Conservation (phyloP, 1,139 yeast species). For the Meyerozyma athensensis region DNA sequence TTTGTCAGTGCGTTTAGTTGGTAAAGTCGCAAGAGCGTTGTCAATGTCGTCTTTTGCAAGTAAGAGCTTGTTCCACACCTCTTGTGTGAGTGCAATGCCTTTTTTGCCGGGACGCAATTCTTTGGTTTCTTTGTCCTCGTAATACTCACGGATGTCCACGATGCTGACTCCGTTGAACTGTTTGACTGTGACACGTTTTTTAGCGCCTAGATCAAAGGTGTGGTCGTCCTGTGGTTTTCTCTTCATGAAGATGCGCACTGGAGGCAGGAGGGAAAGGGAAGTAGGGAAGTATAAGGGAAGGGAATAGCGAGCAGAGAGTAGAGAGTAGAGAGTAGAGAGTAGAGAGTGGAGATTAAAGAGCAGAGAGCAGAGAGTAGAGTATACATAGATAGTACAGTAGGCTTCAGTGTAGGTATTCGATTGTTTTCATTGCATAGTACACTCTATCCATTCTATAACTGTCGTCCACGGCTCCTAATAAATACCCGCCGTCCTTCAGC, state of each 20-base stretch:
- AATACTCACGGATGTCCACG: slow-evolving; percentile 80
- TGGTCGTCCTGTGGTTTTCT: slow-evolving; percentile 10
- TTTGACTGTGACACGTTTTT: slow-evolving; percentile 68
- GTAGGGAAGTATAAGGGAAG: neutral
- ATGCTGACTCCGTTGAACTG: slow-evolving; percentile 59
- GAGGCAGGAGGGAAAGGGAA: neutral
- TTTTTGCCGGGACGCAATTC: slow-evolving; percentile 75
- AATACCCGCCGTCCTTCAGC: neutral
- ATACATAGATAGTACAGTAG: no score
- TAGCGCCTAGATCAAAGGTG: slow-evolving; percentile 46
- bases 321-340: no score
- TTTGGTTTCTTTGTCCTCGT: slow-evolving; percentile 54
- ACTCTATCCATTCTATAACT: no score
- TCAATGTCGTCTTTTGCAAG: slow-evolving; percentile 52
- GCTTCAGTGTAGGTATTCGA: no score
- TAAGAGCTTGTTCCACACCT: slow-evolving; percentile 56
- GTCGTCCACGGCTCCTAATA: no score
- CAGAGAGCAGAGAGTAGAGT: no score
- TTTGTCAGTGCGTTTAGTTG: slow-evolving; percentile 9
- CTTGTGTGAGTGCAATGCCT: slow-evolving; percentile 77
- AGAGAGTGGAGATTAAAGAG: no score
- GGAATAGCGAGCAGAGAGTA: neutral
- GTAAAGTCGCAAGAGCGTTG: slow-evolving; percentile 53
- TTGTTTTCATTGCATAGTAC: no score
- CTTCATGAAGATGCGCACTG: neutral